These are phyloP conservation scores for Heritiera littoralis DNA, from an alignment of 345 rosid species.

Conservation along the genomic window DNA sequence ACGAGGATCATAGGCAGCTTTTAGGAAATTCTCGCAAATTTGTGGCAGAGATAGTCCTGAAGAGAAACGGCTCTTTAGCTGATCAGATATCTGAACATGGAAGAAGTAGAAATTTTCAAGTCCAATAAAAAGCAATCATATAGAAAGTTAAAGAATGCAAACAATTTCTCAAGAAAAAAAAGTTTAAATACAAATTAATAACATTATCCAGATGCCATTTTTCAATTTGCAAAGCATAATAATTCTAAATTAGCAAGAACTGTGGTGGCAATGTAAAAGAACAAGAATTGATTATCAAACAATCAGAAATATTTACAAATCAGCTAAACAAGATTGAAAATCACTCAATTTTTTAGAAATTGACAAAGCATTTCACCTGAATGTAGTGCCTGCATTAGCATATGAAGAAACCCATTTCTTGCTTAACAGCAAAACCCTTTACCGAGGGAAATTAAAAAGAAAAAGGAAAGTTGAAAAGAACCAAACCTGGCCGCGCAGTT, in stretches of 20 bases:
- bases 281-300: neutral
- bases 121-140: neutral
- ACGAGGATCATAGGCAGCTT: conserved; percentile 96
- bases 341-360: neutral
- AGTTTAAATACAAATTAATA: neutral
- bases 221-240: neutral
- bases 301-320: neutral
- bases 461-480: neutral
- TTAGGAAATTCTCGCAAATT: conserved; percentile 78
- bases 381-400: neutral
- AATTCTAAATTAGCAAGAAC: neutral
- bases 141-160: neutral
- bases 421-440: neutral
- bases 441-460: neutral
- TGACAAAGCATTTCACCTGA: neutral
- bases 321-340: neutral
- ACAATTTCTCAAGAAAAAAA: neutral
- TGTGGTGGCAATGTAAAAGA: neutral
- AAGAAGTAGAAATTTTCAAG: conserved; percentile 16
- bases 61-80: conserved; percentile 87
- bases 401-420: neutral
- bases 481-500: conserved; percentile 90
- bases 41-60: conserved; percentile 83
- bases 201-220: neutral
- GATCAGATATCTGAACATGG: conserved; percentile 86